A percentile compares a stretch with the other conserved stretches of the same genome.
Evolutionary conservation across 352 stramenopile genomes (phyloP).

Genomic region (Plasmopara viticola): DNA sequence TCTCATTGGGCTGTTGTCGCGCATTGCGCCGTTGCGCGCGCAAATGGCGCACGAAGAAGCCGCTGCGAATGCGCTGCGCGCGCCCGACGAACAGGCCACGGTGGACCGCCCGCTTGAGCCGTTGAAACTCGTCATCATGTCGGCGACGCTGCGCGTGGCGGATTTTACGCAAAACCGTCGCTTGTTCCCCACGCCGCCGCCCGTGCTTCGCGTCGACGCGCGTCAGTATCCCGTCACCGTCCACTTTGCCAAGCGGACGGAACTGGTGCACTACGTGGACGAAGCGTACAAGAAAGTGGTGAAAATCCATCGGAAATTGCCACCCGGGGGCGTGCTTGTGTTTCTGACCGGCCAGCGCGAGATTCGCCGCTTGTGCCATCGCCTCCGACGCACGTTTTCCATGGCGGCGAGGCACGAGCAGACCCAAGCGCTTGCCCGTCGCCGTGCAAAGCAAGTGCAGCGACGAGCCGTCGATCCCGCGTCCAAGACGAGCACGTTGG

Average conservation of each 20-base stretch:
- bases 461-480: slow-evolving; percentile 8
- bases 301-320: slow-evolving; percentile 98
- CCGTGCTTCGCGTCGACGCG: slow-evolving; percentile 91
- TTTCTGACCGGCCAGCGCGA: slow-evolving; percentile 97
- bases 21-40: slow-evolving; percentile 89
- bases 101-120: slow-evolving; percentile 59
- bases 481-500: slow-evolving; percentile 12
- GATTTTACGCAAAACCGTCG: slow-evolving; percentile 94
- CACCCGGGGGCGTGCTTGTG: slow-evolving; percentile 94
- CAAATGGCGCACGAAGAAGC: slow-evolving; percentile 79
- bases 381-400: slow-evolving; percentile 53
- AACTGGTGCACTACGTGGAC: slow-evolving; percentile 95
- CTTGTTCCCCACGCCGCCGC: slow-evolving; percentile 89
- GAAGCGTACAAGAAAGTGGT: slow-evolving; percentile 93
- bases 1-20: slow-evolving; percentile 93
- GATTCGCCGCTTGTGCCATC: slow-evolving; percentile 88
- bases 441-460: slow-evolving; percentile 18
- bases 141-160: slow-evolving; percentile 94
- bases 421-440: slow-evolving; percentile 18
- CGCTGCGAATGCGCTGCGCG: slow-evolving; percentile 42
- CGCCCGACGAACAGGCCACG: slow-evolving; percentile 30
- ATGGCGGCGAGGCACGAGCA: slow-evolving; percentile 34
- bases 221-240: slow-evolving; percentile 96
- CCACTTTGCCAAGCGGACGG: slow-evolving; percentile 97
- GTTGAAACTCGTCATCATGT: slow-evolving; percentile 94